Evolutionary conservation across 352 stramenopile species (phyloP).

Genomic region (Pythium volutum): DNA sequence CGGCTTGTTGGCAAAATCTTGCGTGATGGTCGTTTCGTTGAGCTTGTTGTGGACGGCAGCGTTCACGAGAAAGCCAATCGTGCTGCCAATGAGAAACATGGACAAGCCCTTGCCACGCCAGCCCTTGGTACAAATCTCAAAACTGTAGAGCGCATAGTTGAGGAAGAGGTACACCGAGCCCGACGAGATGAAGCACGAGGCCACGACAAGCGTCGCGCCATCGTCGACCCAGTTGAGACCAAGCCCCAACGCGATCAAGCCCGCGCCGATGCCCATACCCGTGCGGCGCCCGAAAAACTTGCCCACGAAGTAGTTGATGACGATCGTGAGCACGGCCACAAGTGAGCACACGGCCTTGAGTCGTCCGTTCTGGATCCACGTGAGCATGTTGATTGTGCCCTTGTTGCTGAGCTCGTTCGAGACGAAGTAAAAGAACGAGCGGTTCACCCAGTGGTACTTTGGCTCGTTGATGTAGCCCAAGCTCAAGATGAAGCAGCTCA

Average conservation of each 20-base stretch:
- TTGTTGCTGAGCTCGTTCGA: slow-evolving; percentile 37
- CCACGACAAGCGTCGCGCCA: slow-evolving; percentile 50
- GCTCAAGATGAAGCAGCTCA: slow-evolving; percentile 78
- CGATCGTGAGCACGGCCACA: slow-evolving; percentile 47
- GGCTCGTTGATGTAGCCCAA: slow-evolving; percentile 76
- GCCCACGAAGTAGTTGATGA: slow-evolving; percentile 52
- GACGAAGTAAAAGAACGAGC: slow-evolving; percentile 83
- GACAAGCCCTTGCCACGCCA: slow-evolving; percentile 87
- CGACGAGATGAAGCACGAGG: slow-evolving; percentile 47
- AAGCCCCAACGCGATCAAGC: slow-evolving; percentile 47
- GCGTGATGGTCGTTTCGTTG: slow-evolving; percentile 58
- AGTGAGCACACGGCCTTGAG: slow-evolving; percentile 58
- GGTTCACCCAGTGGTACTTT: slow-evolving; percentile 74
- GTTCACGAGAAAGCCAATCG: slow-evolving; percentile 76
- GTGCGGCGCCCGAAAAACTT: slow-evolving; percentile 53
- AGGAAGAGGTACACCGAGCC: slow-evolving; percentile 66
- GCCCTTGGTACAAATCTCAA: slow-evolving; percentile 83
- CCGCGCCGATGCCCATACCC: slow-evolving; percentile 57
- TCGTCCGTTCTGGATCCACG: slow-evolving; percentile 55
- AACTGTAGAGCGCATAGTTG: slow-evolving; percentile 84
- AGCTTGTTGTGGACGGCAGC: slow-evolving; percentile 64
- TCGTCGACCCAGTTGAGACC: slow-evolving; percentile 59
- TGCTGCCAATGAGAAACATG: slow-evolving; percentile 71
- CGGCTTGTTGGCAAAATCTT: slow-evolving; percentile 63
- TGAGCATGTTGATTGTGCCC: slow-evolving; percentile 36